Conservation (phyloP, 1,284 basidiomycete genomes). For the Sparassis latifolia region DNA sequence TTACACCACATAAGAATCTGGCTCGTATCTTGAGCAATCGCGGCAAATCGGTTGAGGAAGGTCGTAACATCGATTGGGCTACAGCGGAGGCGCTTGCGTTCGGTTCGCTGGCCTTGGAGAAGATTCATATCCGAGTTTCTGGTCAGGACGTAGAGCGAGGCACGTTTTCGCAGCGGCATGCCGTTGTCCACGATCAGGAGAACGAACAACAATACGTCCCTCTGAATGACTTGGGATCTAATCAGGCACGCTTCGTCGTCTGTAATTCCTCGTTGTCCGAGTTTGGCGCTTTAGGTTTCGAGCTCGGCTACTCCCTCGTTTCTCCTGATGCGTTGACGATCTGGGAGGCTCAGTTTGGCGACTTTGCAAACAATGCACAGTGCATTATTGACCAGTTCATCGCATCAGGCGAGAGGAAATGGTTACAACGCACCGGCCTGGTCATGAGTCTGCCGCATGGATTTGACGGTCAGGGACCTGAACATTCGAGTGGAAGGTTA, state of each 20-base stretch:
- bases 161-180: constrained; percentile 99
- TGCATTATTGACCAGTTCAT: constrained; percentile 99
- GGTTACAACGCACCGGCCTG: constrained; percentile 93
- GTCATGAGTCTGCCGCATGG: constrained; percentile 94
- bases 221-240: constrained; percentile 81
- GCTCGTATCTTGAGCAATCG: constrained; percentile 86
- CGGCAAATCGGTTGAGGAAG: constrained; percentile 88
- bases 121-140: constrained; percentile 91
- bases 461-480: constrained; percentile 98
- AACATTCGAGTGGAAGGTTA: constrained; percentile 94
- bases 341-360: constrained; percentile 99
- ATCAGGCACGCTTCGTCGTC: constrained; percentile 89
- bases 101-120: constrained; percentile 66
- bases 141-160: constrained; percentile 99
- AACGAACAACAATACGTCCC: constrained; percentile 90
- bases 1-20: constrained; percentile 90
- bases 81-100: constrained; percentile 99
- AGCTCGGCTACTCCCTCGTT: constrained; percentile 97
- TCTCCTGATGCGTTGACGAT: constrained; percentile 92
- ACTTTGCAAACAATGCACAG: constrained; percentile 96
- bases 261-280: constrained; percentile 98
- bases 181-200: constrained; percentile 93
- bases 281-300: constrained; percentile 93
- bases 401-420: constrained; percentile 96
- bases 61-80: constrained; percentile 93